Conservation (phyloP, 352 stramenopile species). For the Pelagophyceae sp. region DNA sequence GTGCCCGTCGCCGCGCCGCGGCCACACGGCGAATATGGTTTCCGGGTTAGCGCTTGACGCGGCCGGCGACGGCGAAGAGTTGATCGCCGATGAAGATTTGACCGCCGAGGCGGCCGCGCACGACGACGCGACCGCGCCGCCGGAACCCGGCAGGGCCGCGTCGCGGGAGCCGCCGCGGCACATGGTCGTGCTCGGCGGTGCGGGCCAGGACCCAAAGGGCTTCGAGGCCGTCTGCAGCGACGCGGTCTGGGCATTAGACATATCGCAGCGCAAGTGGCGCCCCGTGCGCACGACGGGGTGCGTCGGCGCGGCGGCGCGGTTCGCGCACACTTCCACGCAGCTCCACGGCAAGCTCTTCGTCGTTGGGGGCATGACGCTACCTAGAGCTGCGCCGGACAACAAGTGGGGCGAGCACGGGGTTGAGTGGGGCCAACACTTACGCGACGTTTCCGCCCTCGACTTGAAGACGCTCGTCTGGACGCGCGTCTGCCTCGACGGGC, state of each 20-base stretch:
- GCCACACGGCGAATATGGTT: neutral
- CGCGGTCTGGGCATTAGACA: slow-evolving; percentile 1
- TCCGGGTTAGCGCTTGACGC: neutral
- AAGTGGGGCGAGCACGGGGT: neutral
- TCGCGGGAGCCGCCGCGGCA: neutral
- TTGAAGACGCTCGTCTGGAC: slow-evolving; percentile 7
- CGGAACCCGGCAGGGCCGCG: too few relatives aligned
- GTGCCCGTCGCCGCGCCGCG: neutral
- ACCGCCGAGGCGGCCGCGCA: neutral
- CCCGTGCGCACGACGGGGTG: neutral
- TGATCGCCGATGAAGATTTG: neutral
- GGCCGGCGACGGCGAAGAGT: neutral
- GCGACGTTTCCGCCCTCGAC: neutral
- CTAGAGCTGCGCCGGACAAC: neutral
- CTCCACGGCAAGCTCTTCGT: neutral
- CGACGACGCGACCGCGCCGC: neutral
- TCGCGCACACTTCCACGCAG: slow-evolving; percentile 8
- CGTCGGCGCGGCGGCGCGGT: neutral
- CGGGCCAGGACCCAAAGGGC: slow-evolving; percentile 4
- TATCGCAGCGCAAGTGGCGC: neutral
- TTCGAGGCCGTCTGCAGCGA: neutral
- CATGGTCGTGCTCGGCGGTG: slow-evolving; percentile 9
- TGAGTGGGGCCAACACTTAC: neutral
- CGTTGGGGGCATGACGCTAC: slow-evolving; percentile 5
- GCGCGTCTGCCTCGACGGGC: slow-evolving; percentile 8